phyloP scores from a whole-genome alignment of 140 eudicot genomes.

The Flaveria floridana region DNA sequence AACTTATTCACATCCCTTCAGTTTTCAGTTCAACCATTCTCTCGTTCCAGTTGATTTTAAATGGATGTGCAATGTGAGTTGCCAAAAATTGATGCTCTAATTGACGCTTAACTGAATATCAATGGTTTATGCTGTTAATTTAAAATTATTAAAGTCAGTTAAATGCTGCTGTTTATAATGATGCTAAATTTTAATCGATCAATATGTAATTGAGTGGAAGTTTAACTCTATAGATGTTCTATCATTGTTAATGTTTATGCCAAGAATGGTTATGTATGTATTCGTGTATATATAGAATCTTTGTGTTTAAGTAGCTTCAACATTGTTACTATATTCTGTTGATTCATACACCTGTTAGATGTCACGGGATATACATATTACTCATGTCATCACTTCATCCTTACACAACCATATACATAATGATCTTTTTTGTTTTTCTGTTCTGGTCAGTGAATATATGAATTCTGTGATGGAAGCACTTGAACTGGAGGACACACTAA shows the following conservation, averaged over 20 bases:
- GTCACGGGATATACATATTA: background rate
- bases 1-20: background rate
- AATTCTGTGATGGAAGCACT: conserved; percentile 69
- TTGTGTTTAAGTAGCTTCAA: background rate
- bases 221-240: background rate
- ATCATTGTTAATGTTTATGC: background rate
- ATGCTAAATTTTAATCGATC: background rate
- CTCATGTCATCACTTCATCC: conserved; percentile 5
- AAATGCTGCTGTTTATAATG: background rate
- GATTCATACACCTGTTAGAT: conserved; percentile 8
- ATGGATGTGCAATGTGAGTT: background rate
- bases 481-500: conserved; percentile 78
- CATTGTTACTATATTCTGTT: conserved; percentile 11
- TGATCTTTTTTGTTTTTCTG: conserved; percentile 19
- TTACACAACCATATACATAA: conserved; percentile 6
- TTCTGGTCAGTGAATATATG: conserved; percentile 62
- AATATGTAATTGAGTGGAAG: background rate
- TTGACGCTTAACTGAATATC: background rate
- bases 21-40: background rate
- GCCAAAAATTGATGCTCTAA: background rate
- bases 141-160: background rate
- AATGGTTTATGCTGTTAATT: background rate
- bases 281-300: background rate
- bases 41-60: background rate
- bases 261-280: background rate